Evolutionary conservation across 495 filamentous ascomycete genomes (phyloP), one percentile per base, ranked within the genome.

Genomic region (Penicillium canariense): DNA sequence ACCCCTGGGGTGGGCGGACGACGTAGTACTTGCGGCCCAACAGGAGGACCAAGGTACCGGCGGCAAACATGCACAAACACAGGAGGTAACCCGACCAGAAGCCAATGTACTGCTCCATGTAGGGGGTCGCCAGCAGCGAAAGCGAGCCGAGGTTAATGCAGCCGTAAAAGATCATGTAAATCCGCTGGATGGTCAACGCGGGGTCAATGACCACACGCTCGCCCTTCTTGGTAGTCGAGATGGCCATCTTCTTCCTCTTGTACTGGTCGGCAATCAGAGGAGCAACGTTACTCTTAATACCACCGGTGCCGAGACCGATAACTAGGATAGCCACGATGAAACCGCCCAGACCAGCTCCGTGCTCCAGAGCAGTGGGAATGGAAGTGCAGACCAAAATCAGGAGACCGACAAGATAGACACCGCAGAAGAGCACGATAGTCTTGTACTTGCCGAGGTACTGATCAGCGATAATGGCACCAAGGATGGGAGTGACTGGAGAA

Each of bases 81-180:
- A 94, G 82, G 42, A 91, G 70, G 69, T 85, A 91, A n/a, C 83
- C 84, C 4, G 78, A 78, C 85, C 85, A 92, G 79, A 87, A 90
- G 40, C 83, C 87, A 25, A 85, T 75, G 59, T 84, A 77, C 52
- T 76, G 62, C 68, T 90, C 87, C 72, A 87, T 79, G 61, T 84
- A 85, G 1, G 83, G 78, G 8, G 84, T 87, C 3, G 82, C 82
- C 48, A 84, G 77, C 55, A 81, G 77, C 55, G 79, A 86, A 59
- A 83, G 82, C 47, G 78, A 81, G 12, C 89, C 89, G 51, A 95
- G 58, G 74, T 96, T 92, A 77, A 92, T 88, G 58, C 85, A 84
- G 39, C 81, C 69, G 65, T 91, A 91, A 68, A 88, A 88, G 49
- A 84, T 79, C 79, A 86, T 84, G 75, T 87, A 87, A 51, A 93